Percentiles rank a stretch among this genome's conserved stretches.
Conservation (phyloP, 2,329 filamentous ascomycete species). For the Neocatenulostroma microsporum region DNA sequence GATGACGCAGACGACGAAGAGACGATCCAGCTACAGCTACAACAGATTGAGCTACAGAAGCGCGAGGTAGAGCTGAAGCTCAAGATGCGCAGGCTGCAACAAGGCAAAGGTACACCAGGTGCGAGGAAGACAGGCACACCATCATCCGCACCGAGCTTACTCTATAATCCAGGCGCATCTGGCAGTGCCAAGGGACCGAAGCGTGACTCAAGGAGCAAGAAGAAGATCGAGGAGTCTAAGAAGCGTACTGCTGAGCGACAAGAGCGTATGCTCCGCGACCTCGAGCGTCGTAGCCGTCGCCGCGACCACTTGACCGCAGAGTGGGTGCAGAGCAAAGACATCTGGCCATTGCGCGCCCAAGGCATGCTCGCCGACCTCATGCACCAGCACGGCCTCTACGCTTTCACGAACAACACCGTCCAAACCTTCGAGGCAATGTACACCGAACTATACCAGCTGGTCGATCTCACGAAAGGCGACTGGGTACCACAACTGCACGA, state of each 20-base stretch:
- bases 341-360: conserved; percentile 31
- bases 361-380: conserved; percentile 29
- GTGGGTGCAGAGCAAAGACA: conserved; percentile 32
- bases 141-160: conserved; percentile 11
- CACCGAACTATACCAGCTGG: conserved; percentile 27
- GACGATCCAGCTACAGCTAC: conserved; percentile 28
- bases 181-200: conserved; percentile 22
- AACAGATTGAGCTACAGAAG: conserved; percentile 31
- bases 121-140: conserved; percentile 9
- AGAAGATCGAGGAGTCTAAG: conserved; percentile 32
- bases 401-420: conserved; percentile 25
- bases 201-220: conserved; percentile 31
- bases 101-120: conserved; percentile 18
- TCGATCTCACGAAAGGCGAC: conserved; percentile 28
- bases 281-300: conserved; percentile 29
- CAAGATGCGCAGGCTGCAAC: conserved; percentile 28
- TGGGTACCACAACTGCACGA: conserved; percentile 29
- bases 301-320: conserved; percentile 31
- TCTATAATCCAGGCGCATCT: conserved; percentile 20
- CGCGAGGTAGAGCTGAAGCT: conserved; percentile 31
- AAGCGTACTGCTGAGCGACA: conserved; percentile 29
- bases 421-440: conserved; percentile 30
- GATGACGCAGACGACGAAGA: conserved; percentile 29
- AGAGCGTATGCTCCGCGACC: conserved; percentile 30
- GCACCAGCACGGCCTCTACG: conserved; percentile 29